Evolutionary conservation across 768 basidiomycete genomes (phyloP), one percentile per base, ranked within the genome.

Genomic region (Rhodotorula diobovata): DNA sequence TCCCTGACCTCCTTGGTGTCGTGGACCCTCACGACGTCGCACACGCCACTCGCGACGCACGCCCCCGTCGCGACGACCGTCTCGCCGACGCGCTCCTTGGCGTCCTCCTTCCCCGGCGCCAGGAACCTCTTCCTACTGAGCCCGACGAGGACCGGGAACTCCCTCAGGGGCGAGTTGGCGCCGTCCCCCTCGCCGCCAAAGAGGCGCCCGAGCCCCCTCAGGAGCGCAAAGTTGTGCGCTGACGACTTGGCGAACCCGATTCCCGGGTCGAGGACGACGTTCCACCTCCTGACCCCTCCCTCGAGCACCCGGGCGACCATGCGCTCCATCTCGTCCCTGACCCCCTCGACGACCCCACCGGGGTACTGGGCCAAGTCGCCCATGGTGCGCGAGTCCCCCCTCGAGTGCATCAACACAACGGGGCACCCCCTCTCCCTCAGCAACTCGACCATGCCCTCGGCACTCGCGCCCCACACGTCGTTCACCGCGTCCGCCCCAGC

Each of bases 401-500:
- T 84, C 0, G 91, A 93, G 80, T 99, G 95, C 95, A 98, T 98
- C 68, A 98, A 80, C 18, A 98, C 82, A 60, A 93, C 88, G 0
- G 93, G 94, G 0, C 89, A 89, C 63, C 83, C 80, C 18, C 74
- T 72, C 74, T 87, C 84, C 66, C 83, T 84, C 4, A 81, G 77
- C 0, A 81, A 80, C 3, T 77, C 67, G 20, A 72, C 68, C 78
- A 76, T 51, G 57, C 68, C 18, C 35, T 83, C 85, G 21, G 85
- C 83, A 0, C 84, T 84, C 0, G 93, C 82, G 7, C 81, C 93
- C 1, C 87, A 85, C 67, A 97, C 93, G 76, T 98, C 96, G 80
- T 98, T 98, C 83, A 98, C 89, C 78, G 90, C 90, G 76, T 88
- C 91, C 16, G 91, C 95, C 0, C 96, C 95, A 0, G 90, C 91